A percentile compares a stretch with the other conserved stretches of the same genome.
Conservation (phyloP, 768 basidiomycete species). For the Rhodocollybia butyracea region DNA sequence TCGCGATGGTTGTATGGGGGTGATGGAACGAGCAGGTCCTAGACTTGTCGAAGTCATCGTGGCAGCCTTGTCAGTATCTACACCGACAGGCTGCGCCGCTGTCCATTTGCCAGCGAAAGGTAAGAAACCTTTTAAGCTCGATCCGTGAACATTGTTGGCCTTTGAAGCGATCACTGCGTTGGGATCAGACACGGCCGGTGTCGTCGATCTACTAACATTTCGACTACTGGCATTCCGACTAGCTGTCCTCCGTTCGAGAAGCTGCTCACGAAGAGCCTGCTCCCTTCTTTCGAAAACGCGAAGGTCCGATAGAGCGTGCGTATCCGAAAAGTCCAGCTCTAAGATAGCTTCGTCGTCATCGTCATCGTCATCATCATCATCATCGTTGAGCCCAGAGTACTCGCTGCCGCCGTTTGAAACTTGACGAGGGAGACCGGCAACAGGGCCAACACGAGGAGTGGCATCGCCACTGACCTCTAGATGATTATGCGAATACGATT, state of each 20-base stretch:
- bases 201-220: constrained; percentile 4
- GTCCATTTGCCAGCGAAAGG: neutral
- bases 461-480: neutral
- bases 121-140: too few species aligned
- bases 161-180: neutral
- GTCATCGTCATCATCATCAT: neutral
- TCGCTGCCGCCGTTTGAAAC: neutral
- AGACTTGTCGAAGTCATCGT: too few species aligned
- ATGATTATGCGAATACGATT: neutral
- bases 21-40: neutral
- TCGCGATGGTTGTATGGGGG: neutral
- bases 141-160: neutral
- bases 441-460: neutral
- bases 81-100: too few species aligned
- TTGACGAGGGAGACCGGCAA: neutral
- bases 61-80: too few species aligned
- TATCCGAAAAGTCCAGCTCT: constrained; percentile 8
- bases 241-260: neutral
- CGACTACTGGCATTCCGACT: constrained; percentile 3
- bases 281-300: constrained; percentile 1
- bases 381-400: neutral
- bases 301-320: constrained; percentile 1
- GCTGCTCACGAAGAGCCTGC: neutral
- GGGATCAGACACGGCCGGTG: neutral
- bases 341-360: constrained; percentile 5